Base-by-base conservation (phyloP, 352 stramenopile genomes). In the Thalassiosira exigua region DNA sequence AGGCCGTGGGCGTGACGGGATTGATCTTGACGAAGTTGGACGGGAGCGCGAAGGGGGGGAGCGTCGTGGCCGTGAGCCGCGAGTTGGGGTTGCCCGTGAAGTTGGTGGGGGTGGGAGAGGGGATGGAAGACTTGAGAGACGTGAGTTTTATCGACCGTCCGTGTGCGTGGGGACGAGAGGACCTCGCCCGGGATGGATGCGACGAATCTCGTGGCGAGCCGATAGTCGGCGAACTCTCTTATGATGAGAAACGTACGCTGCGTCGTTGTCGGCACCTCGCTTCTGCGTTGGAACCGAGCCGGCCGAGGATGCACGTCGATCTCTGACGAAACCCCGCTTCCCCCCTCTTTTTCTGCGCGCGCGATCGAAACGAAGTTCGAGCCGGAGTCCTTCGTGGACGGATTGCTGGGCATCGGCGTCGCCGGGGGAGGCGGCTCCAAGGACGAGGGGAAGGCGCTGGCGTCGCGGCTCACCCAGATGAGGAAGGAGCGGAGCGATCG, bases 21-120 rank as follows among this genome's bases (percentile, higher is more conserved):
- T 76, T 96, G 46, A 90, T 95, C 46, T 79, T 96, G 30, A 96
- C 93, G 7, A 96, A 96, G 57, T 69, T 96, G 14, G 93, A 96
- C 87, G 92, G 91, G 41, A 92, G 78, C 72, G 90, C 93, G 17
- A 86, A 89, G 54, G 90, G 89, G 36, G 91, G 91, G 24, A 91
- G 87, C 75, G 86, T 94, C n/a, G 89, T 95, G 4, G 85, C 86
- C 5, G 86, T 96, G 14, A 92, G 88, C 44, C 78, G 85, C 39
- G 92, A 96, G 62, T 81, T 96, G 22, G 80, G 86, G 68, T 82
- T 96, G 26, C 92, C 93, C 11, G 91, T 96, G 1, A 96, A 96
- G 79, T 80, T 96, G 11, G 86, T 95, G 32, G 93, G 93, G 27
- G 92, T 96, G 22, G 93, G 93, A 32, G 93, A 96, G 83, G 82